These are phyloP conservation scores for Halenospora varia DNA, from an alignment of 495 filamentous ascomycete species.

Conservation along the genomic window DNA sequence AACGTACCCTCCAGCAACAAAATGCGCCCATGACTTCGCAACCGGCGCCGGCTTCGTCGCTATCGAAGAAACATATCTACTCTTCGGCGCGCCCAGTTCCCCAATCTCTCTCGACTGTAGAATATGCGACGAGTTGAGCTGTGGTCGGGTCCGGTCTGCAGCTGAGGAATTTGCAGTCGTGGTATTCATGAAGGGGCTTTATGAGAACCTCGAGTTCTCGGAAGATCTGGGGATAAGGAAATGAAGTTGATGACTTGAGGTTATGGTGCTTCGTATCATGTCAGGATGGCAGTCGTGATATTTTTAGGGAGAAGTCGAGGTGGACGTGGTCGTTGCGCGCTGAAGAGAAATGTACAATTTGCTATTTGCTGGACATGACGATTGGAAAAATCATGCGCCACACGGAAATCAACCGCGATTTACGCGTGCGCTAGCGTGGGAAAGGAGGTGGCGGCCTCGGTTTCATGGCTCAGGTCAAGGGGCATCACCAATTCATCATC, in stretches of 20 bases:
- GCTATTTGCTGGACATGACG: not conserved
- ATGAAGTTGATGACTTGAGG: constrained; percentile 20
- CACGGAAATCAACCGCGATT: not conserved
- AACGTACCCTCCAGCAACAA: constrained; percentile 79
- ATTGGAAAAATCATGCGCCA: not conserved
- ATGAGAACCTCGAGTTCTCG: constrained; percentile 19
- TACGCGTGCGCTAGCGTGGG: not conserved
- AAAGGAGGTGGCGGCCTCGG: not conserved
- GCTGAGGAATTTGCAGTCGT: not conserved
- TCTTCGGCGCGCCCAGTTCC: constrained; percentile 26
- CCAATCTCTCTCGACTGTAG: constrained; percentile 61
- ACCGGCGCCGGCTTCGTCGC: constrained; percentile 38
- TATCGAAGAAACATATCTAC: constrained; percentile 27
- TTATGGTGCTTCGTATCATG: not conserved
- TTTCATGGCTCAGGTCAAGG: not conserved
- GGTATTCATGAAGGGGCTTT: constrained; percentile 21
- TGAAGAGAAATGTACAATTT: not conserved
- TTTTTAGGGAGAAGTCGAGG: not conserved
- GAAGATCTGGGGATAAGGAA: constrained; percentile 19
- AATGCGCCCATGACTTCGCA: constrained; percentile 81
- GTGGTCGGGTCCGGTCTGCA: not conserved
- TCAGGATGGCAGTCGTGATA: not conserved
- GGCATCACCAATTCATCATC: too few relatives aligned
- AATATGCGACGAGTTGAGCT: constrained; percentile 28
- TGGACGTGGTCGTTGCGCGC: not conserved